phyloP scores from a whole-genome alignment of 208 protist species.

The Wallacemonas sp. region DNA sequence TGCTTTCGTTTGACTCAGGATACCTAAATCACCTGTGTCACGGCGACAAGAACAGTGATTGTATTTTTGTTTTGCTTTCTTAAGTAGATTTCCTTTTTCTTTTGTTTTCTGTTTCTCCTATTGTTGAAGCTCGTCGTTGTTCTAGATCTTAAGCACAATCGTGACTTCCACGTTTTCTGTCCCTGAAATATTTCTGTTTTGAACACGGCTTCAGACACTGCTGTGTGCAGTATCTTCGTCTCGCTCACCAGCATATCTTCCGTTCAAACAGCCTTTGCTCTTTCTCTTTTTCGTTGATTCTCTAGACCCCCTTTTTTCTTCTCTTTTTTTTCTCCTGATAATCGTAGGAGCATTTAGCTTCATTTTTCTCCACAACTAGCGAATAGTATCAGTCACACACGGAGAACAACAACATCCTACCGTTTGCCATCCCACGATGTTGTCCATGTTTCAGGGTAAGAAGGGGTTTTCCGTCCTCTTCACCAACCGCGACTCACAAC shows the following conservation, averaged over 20 bases:
- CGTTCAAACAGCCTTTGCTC: too few relatives aligned
- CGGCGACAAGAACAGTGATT: neutral
- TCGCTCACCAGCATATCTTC: too few relatives aligned
- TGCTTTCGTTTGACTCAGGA: too few relatives aligned
- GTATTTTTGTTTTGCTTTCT: neutral
- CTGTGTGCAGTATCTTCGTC: neutral
- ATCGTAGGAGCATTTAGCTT: too few relatives aligned
- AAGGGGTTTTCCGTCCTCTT: slow-evolving; percentile 67
- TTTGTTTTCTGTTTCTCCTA: neutral
- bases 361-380: too few relatives aligned
- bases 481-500: slow-evolving; percentile 15
- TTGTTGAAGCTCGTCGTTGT: neutral
- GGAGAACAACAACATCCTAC: too few relatives aligned
- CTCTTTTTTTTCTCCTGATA: slow-evolving; percentile 6
- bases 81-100: neutral
- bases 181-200: slow-evolving; percentile 8
- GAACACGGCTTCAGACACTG: slow-evolving; percentile 6
- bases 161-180: slow-evolving; percentile 1
- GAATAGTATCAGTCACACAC: too few relatives aligned
- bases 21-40: neutral
- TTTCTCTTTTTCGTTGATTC: slow-evolving; percentile 17
- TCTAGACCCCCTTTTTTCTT: slow-evolving; percentile 16
- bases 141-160: neutral
- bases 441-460: slow-evolving; percentile 74
- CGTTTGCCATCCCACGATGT: too few relatives aligned